Evolutionary conservation across 2,329 filamentous ascomycete genomes (phyloP), one percentile per base, ranked within the genome.

Genomic region (Calonectria hongkongensis): DNA sequence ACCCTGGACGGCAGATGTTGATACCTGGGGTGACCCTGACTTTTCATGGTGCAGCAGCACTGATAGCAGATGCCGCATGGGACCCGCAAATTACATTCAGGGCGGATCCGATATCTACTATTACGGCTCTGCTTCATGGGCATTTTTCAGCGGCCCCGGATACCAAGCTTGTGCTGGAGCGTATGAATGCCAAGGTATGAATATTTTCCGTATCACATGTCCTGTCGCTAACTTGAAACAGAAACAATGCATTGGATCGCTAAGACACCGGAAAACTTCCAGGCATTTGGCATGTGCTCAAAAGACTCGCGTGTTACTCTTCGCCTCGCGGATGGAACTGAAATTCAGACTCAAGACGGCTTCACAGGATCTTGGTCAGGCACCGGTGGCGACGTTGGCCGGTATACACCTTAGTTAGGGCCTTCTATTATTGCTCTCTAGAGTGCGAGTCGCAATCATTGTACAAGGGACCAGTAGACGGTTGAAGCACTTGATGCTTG

Each of bases 131-230:
- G 54, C 54, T 27, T 25, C 54, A 12, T 60, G 54, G 54, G 54
- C 54, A 4, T 60, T 60, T 28, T 60, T 60, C 15, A 60, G 54
- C 15, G 54, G 54, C 2, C 54, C 54, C 16, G 54, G 54, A 18
- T 60, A 60, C 41, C 54, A 60, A n/a, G 21, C 33, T 18, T 60
- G 54, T 28, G 54, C 54, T 60, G 54, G 54, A 41, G 21, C 54
- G 25, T 60, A 60, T 41, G 16, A 60, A 16, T 60, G 54, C 15
- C 54, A 60, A 28, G 33, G 54, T 41, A 41, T 2, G n/a, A 21
- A 4, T 41, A 5, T 2, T 28, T 7, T 9, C n/a, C 12, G 8
- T 2, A 4, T 7, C 2, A 3, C 4, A 25, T 27, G 13, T 2
- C 6, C 16, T 28, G 7, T 41, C 41, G 33, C 54, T 60, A 60